Evolutionary conservation across 2,329 filamentous ascomycete species (phyloP).

Genomic region (Ceratocystis harringtonii): DNA sequence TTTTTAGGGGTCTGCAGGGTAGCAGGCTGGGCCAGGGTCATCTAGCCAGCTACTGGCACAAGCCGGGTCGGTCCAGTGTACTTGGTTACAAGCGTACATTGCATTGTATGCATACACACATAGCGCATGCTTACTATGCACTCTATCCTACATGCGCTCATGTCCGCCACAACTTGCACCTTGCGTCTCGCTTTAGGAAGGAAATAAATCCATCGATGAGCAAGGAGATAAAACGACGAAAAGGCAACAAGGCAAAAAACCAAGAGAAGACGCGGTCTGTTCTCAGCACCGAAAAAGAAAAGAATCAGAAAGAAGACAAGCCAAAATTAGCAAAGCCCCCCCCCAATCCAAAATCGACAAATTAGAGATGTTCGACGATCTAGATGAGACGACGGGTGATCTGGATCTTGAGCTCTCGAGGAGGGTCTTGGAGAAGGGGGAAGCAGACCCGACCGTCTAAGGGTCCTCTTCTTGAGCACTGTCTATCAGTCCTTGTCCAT

Average conservation of each 20-base stretch:
- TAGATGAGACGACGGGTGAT: conserved; percentile 6
- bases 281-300: neutral
- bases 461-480: neutral
- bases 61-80: neutral
- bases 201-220: neutral
- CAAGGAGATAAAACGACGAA: neutral
- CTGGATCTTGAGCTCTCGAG: neutral
- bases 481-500: neutral
- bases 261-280: neutral
- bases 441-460: neutral
- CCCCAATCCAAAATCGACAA: neutral
- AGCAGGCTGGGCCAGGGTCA: no score
- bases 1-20: neutral
- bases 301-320: neutral
- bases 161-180: neutral
- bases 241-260: neutral
- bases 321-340: conserved; percentile 2
- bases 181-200: conserved; percentile 4
- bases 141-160: neutral
- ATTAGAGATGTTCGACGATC: neutral
- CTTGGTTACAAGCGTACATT: neutral
- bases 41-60: no score
- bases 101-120: no score
- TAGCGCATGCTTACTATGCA: no score
- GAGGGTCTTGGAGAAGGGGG: no score